Base-by-base conservation (phyloP, 2,329 filamentous ascomycete genomes). In the Fusarium domesticum region DNA sequence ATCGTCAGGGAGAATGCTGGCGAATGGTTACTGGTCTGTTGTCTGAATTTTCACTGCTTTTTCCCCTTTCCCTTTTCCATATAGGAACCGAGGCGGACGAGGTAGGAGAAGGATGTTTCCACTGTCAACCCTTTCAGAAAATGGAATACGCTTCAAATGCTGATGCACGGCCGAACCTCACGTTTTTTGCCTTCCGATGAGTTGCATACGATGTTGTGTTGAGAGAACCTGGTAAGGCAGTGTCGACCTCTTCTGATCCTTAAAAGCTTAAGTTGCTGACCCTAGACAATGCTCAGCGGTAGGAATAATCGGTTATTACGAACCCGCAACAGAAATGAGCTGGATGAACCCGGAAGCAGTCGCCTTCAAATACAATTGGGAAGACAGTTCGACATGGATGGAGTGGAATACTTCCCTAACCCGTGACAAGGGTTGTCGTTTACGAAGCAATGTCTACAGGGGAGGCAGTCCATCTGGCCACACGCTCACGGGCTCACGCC, bases 391-490 rank as follows among this genome's bases (percentile, higher is more conserved):
- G 37, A 37, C 39, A 35, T 46, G 44, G 39, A 31, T 39, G 33
- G 28, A 48, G 43, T 50, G 57, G 45, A 38, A 59, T 36, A 57
- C 52, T 50, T 54, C 52, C 19, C 38, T 39, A 37, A 43, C 33
- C 36, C 35, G 32, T 39, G 54, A 60, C 54, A 57, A 57, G 55
- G 55, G 48, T 60, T 30, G 37, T 48, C 39, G 48, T n/a, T 43
- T 45, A 36, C 39, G 43, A 57, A 51, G 51, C 40, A 38, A 52
- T 55, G 16, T 33, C 28, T 28, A 25, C 43, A 18, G 8, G 7
- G 23, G 23, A 11, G 23, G 8, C 23, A 28, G 10, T 28, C 14
- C 3, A 28, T 28, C 46, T 50, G 56, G 39, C 41, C 48, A 48
- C 40, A 42, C 37, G 35, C n/a, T 35, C 30, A 45, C 23, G 23